These are phyloP conservation scores for Glutinoglossum americanum DNA, from an alignment of 495 filamentous ascomycete species.

Conservation along the genomic window DNA sequence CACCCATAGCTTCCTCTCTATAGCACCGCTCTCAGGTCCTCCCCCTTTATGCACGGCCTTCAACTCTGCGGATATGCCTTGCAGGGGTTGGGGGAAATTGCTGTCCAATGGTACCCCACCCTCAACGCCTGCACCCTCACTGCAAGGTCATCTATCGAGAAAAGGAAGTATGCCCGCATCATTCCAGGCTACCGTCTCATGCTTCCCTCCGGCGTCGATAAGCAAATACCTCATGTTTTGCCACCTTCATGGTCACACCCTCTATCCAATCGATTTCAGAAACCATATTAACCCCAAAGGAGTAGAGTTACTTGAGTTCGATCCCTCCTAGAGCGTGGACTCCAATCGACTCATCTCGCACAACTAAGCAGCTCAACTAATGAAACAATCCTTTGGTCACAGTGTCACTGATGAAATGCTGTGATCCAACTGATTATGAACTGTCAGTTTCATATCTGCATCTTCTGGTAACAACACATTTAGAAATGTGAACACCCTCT, in stretches of 20 bases:
- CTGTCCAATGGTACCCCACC: background rate
- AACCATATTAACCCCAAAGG: background rate
- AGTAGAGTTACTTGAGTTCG: background rate
- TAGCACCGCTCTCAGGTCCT: background rate
- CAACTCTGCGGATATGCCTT: background rate
- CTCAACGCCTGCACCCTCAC: background rate
- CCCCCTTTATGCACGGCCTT: background rate
- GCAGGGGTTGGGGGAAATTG: background rate
- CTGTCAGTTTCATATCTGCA: background rate
- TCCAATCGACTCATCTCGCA: background rate
- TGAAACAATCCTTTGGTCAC: background rate
- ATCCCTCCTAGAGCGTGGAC: background rate
- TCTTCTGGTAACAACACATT: background rate
- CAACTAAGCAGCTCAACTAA: background rate
- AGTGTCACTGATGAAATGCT: background rate
- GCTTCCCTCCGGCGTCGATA: background rate
- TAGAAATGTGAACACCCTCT: background rate
- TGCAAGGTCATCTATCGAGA: background rate
- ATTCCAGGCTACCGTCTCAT: background rate
- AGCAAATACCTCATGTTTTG: background rate
- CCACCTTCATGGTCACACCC: background rate
- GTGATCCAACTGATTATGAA: background rate
- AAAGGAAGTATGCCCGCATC: background rate
- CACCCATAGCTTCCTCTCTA: background rate
- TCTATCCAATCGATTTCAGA: slow-evolving; percentile 1